Conservation (phyloP, 306 rosid genomes). For the Malus orientalis region DNA sequence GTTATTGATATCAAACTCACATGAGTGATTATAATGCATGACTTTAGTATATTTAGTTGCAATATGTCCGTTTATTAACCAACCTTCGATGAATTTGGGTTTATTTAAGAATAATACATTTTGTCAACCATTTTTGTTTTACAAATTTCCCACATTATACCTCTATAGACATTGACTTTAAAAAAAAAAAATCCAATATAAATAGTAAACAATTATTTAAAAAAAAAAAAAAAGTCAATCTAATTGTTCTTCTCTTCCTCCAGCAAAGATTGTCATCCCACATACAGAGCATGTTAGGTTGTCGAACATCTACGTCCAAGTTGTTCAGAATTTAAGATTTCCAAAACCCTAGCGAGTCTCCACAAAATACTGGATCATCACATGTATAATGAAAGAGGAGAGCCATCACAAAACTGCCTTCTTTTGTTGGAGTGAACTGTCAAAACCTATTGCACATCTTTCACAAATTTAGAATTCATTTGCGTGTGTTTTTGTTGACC, state of each 20-base stretch:
- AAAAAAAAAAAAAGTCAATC: too few relatives aligned
- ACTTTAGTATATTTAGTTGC: too few relatives aligned
- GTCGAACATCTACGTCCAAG: neutral
- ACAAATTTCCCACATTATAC: neutral
- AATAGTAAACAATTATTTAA: too few relatives aligned
- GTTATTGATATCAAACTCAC: neutral
- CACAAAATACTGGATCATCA: neutral
- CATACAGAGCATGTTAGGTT: neutral
- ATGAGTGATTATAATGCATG: too few relatives aligned
- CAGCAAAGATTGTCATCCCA: neutral
- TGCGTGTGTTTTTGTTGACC: too few relatives aligned
- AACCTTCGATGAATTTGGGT: too few relatives aligned
- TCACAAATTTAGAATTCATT: neutral
- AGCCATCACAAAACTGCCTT: neutral
- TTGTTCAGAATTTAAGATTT: neutral
- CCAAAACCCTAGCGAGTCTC: neutral
- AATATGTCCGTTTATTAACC: too few relatives aligned
- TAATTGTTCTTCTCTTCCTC: neutral
- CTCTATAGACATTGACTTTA: neutral
- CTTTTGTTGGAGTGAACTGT: neutral
- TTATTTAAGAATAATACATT: too few relatives aligned
- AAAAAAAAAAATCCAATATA: too few relatives aligned
- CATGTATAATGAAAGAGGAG: neutral
- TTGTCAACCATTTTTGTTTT: neutral
- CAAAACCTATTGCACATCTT: neutral